Evolutionary conservation across 768 basidiomycete species (phyloP), one percentile per base, ranked within the genome.

Genomic region (Hirschioporus abietinus): DNA sequence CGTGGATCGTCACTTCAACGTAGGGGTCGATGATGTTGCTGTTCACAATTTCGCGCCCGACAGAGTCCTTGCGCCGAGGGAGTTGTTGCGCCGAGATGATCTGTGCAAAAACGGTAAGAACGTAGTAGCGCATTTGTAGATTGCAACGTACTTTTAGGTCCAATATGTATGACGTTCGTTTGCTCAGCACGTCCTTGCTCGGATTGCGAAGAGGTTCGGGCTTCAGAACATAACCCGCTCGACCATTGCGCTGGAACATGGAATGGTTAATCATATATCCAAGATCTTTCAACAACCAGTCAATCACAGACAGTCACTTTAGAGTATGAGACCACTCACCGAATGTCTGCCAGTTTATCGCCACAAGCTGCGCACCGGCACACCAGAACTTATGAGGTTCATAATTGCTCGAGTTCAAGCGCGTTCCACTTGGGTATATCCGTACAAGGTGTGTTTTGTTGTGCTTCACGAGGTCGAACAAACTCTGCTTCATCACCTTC

Each of bases 261-360:
- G 96, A 93, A 68, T 92, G 88, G 72, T 97, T 99, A 75, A 98
- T 93, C 80, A 90, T 88, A 73, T 90, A 91, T 1, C 94, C 95
- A 63, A 94, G 77, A 76, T 98, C 95, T 95, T n/a, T 74, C 5
- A 64, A 30, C 65, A 17, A 25, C 35, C 64, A 18, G 66, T 71
- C 58, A 71, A 66, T 58, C 57, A 12, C 4, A 17, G 3, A 35
- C 20, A 9, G 36, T 23, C 1, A 30, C 30, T 30, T 57, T 12
- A 35, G 27, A 24, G n/a, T 6, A n/a, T 23, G 8, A 58, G 61
- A 42, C 9, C 0, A 80, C 88, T 65, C 73, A 96, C 95, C 95
- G 70, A 89, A 89, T 0, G 95, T 99, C 77, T 99, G 96, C 95
- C 95, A 99, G 76, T 99, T 99, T 65, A 99, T 83, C 8, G 96